Conservation (phyloP, 176 grass and related monocot species). For the Triticum urartu region DNA sequence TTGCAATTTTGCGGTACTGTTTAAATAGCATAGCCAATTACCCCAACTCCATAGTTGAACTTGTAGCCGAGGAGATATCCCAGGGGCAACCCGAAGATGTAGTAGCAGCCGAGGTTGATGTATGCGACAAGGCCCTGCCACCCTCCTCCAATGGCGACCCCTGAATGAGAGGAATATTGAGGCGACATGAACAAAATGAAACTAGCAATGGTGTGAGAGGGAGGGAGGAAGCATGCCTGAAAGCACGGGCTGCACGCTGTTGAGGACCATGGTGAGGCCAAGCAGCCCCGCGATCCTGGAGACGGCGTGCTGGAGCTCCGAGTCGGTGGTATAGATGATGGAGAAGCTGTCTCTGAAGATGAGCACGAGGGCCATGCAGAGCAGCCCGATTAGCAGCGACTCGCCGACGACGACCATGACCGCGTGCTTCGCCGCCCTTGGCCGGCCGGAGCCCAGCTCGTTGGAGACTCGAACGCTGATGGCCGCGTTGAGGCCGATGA, state of each 20-base stretch:
- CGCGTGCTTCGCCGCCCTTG: not conserved
- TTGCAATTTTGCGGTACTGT: not conserved
- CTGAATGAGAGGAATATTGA: not conserved
- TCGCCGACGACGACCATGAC: not conserved
- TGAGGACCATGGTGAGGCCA: not conserved
- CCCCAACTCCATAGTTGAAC: not conserved
- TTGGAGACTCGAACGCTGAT: not conserved
- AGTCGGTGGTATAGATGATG: not conserved
- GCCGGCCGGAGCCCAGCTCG: not conserved
- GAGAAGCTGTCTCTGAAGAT: not conserved
- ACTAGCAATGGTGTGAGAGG: not conserved
- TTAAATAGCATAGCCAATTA: not conserved
- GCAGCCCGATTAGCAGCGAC: not conserved
- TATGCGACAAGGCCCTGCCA: not conserved
- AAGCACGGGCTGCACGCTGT: not conserved
- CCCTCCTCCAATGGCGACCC: not conserved
- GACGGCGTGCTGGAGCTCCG: not conserved
- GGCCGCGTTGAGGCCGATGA: not conserved
- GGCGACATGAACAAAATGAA: not conserved
- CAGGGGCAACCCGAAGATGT: not conserved
- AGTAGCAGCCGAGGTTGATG: constrained; percentile 3
- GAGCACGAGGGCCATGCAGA: not conserved
- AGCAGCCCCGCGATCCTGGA: not conserved
- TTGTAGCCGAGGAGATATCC: not conserved
- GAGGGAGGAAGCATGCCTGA: not conserved